Percentiles rank a stretch among this genome's conserved stretches.
Evolutionary conservation across 208 protist genomes (phyloP).

Genomic region (Wallacemonas rigidus): DNA sequence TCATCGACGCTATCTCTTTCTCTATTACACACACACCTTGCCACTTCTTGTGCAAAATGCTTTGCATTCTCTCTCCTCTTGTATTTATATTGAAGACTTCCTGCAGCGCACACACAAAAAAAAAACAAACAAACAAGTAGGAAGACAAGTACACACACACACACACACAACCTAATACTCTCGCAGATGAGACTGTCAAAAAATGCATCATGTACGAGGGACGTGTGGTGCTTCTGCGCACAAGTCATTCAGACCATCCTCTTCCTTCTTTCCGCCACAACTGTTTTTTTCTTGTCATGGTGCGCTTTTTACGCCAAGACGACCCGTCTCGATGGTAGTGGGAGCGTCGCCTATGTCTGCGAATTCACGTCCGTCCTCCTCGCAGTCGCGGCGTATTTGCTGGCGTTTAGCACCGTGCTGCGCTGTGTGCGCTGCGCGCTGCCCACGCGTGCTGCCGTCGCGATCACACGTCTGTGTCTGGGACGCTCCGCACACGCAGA

Average conservation of each 20-base stretch:
- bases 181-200: not conserved
- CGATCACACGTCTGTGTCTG: not conserved
- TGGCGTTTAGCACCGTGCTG: not conserved
- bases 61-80: too few relatives aligned
- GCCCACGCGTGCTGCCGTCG: not conserved
- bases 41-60: too few relatives aligned
- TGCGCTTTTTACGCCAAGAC: not conserved
- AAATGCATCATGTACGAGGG: not conserved
- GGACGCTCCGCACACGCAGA: not conserved
- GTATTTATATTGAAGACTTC: too few relatives aligned
- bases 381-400: not conserved
- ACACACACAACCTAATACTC: not conserved
- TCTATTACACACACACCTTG: too few relatives aligned
- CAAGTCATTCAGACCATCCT: not conserved
- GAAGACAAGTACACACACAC: too few relatives aligned
- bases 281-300: not conserved
- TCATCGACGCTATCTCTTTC: too few relatives aligned
- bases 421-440: not conserved
- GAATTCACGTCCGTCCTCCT: not conserved
- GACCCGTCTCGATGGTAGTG: not conserved
- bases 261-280: not conserved
- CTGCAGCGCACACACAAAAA: too few relatives aligned
- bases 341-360: not conserved
- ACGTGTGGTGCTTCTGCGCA: conserved; percentile 8
- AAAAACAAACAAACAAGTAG: too few relatives aligned